These are phyloP conservation scores for Aspergillus olivimuriae DNA, from an alignment of 495 filamentous ascomycete genomes.

Conservation along the genomic window DNA sequence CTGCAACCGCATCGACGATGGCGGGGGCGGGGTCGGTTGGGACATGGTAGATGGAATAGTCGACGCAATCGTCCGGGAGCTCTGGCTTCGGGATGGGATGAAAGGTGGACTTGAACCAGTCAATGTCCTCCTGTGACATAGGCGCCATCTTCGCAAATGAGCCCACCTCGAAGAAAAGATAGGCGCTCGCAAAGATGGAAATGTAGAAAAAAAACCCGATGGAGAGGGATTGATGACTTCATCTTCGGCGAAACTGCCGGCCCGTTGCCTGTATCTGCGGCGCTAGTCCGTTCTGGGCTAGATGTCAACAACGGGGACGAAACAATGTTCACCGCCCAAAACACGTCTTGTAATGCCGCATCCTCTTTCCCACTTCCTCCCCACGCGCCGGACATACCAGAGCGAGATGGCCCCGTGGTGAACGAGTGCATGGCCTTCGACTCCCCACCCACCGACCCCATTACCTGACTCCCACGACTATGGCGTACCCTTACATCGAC, in stretches of 20 bases:
- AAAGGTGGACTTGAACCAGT: conserved; percentile 46
- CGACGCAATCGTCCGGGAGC: conserved; percentile 79
- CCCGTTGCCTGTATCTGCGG: conserved; percentile 14
- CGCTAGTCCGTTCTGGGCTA: conserved; percentile 31
- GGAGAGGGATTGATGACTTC: conserved; percentile 28
- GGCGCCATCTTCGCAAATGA: conserved; percentile 29
- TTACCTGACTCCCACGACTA: conserved; percentile 20
- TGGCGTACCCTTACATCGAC: conserved; percentile 57
- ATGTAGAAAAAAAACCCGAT: not conserved
- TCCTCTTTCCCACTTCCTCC: not conserved
- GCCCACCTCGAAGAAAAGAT: not conserved
- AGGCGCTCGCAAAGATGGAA: not conserved
- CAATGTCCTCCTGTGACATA: conserved; percentile 41
- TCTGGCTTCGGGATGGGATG: conserved; percentile 56
- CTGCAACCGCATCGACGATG: conserved; percentile 41
- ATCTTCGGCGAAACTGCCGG: conserved; percentile 26
- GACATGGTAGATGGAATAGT: conserved; percentile 75
- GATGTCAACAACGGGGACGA: conserved; percentile 34
- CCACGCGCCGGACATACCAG: too few relatives aligned
- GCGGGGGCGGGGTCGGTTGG: conserved; percentile 36
- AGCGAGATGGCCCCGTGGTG: too few relatives aligned
- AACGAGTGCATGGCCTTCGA: not conserved
- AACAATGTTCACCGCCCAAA: conserved; percentile 28
- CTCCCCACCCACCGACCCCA: not conserved
- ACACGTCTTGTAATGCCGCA: conserved; percentile 25